phyloP scores from a whole-genome alignment of 345 rosid species.

The Moricandia moricandioides region DNA sequence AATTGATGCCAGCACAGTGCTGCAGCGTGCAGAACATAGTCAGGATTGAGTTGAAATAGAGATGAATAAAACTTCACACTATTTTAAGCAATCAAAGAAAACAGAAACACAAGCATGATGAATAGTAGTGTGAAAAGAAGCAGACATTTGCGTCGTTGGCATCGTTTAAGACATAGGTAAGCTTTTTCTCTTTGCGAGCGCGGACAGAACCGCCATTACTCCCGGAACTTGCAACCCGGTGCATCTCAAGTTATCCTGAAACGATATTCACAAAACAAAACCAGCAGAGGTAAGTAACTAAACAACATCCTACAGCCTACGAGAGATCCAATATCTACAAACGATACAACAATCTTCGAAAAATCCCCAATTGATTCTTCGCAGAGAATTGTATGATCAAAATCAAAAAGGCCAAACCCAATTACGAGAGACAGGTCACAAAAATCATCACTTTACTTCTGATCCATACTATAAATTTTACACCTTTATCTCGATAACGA shows the following conservation, averaged over 20 bases:
- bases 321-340: too few species aligned
- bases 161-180: slow-evolving; percentile 84
- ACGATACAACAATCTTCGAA: too few species aligned
- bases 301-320: background rate
- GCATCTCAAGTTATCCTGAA: slow-evolving; percentile 76
- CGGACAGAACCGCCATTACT: slow-evolving; percentile 81
- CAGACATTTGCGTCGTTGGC: slow-evolving; percentile 73
- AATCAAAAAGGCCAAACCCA: too few species aligned
- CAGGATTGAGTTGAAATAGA: slow-evolving; percentile 6
- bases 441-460: slow-evolving; percentile 8
- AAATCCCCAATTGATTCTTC: too few species aligned
- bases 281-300: slow-evolving; percentile 5
- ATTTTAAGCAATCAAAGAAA: background rate
- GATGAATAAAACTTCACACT: background rate
- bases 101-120: too few species aligned
- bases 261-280: background rate
- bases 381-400: too few species aligned
- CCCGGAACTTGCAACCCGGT: slow-evolving; percentile 99
- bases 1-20: slow-evolving; percentile 98
- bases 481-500: background rate
- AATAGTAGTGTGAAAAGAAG: slow-evolving; percentile 6
- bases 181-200: slow-evolving; percentile 91
- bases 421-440: too few species aligned
- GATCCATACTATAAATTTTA: slow-evolving; percentile 7
- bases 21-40: too few species aligned